A percentile compares a stretch with the other conserved stretches of the same genome.
phyloP scores from a whole-genome alignment of 139 green algal genomes.

The Chlorella sp. region DNA sequence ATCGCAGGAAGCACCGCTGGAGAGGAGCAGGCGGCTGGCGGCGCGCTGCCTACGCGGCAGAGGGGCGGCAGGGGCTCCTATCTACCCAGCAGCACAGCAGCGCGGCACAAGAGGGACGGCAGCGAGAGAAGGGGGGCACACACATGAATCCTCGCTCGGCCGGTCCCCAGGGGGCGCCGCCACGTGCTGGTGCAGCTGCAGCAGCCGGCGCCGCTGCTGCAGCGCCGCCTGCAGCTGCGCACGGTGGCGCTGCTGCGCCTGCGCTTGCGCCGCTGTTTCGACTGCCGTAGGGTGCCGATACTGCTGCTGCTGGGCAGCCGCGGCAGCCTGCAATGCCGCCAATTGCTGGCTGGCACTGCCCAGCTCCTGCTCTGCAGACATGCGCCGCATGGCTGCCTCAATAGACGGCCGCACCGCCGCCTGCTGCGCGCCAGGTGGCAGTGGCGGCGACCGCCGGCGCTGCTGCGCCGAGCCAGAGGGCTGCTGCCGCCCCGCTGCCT shows the following conservation, averaged over 20 bases:
- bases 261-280: not conserved
- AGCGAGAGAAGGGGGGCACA: not conserved
- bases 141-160: constrained; percentile 24
- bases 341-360: not conserved
- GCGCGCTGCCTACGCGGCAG: not conserved
- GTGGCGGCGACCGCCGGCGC: too few relatives aligned
- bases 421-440: too few relatives aligned
- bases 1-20: not conserved
- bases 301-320: not conserved
- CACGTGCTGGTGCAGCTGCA: constrained; percentile 14
- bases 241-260: not conserved
- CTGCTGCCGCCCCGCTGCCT: not conserved
- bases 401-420: not conserved
- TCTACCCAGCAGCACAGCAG: not conserved
- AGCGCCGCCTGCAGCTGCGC: not conserved
- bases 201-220: constrained; percentile 11
- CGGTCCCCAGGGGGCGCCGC: not conserved
- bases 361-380: constrained; percentile 3
- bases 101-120: not conserved
- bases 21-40: not conserved
- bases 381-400: constrained; percentile 10
- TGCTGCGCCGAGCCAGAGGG: not conserved
- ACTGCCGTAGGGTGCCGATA: not conserved
- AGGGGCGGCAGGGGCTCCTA: not conserved
- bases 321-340: not conserved